Base-by-base conservation (phyloP, 257 asterid species). In the Solanum rostratum region DNA sequence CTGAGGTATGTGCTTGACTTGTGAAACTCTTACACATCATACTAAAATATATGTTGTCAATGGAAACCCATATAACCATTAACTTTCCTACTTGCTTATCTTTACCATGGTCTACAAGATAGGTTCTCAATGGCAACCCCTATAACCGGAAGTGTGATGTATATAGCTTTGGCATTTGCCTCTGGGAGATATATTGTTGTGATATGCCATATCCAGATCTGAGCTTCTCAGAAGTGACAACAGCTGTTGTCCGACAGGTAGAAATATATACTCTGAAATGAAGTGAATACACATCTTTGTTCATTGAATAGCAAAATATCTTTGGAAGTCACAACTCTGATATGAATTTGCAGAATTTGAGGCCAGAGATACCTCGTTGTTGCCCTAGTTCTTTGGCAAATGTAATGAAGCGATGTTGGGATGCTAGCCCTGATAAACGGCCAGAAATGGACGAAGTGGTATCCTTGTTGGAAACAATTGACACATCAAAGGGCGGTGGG, bases 101-200 rank as follows among this genome's bases (percentile, higher is more conserved):
- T 52, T 4, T 27, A 18, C 78, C 46, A 9, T 54, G 84, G 55
- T 80, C 45, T 76, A 20, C 68, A 41, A 76, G 30, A 29, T 86
- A 95, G 98, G 98, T 95, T 63, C 96, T 95, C 49, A 93, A 91
- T 68, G 98, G 98, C 30, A 92, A 91, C 79, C 96, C 98, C 19
- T 95, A 95, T 87, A 94, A 95, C 50, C 86, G 98, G 82, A 95
- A 92, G 88, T 95, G 98, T 30, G 98, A 95, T 83, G 98, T 95
- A 22, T 95, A 95, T 85, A 95, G 98, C 84, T 95, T 94, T 78
- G 98, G 98, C 85, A 92, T 95, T 79, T 95, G 98, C 88, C 90
- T 95, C 20, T 95, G 98, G 98, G 98, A 95, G 93, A 94, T 92
- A 53, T 95, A 95, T 87, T 95, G 98, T 84, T 95, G 98, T 85